Base-by-base conservation (phyloP, 805 yeast genomes). In the Ogataea polymorpha region DNA sequence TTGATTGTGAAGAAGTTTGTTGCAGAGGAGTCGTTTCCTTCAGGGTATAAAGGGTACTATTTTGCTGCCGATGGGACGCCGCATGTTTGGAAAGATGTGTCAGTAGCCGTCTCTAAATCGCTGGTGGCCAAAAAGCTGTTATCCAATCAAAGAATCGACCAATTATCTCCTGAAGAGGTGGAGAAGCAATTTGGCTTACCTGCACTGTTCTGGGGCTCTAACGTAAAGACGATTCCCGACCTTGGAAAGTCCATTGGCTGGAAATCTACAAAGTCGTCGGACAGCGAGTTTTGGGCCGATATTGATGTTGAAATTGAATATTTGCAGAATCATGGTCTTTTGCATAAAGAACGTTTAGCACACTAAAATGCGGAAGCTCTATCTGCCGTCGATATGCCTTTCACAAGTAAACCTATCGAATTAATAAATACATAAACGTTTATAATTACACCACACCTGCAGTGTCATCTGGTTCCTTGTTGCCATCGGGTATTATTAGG, bases 31-130 rank as follows among this genome's bases (percentile, higher is more conserved):
- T 29, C 46, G 6, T 46, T 66, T 32, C 60, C 60, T 9, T 49
- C 54, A 14, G 66, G 66, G 6, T 51, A 46, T 34, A 34, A 59
- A 8, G 72, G 72, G 6, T 66, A 63, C 43, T 66, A 66, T 42
- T 67, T 67, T 50, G 63, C 58, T 2, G 58, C 64, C 6, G 50
- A 45, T 27, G 61, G 59, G 5, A 39, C 37, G 3, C 57, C 37
- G 2, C 57, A 61, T 41, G 44, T 35, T 13, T 66, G 71, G 70
- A 44, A 46, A 13, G 56, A 56, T 21, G 42, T 39, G 13, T 11
- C 20, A 12, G 11, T 10, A 6, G 4, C 24, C 7, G 32, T 35
- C 5, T 23, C 39, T 4, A 6, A 23, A 21, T 13, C 5, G 12
- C 23, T 40, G 15, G 5, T 13, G 18, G 13, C 20, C 7, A 39